A percentile compares a stretch with the other conserved stretches of the same genome.
Conservation (phyloP, 371 early-diverging fungal species). For the Mortierella sp. region DNA sequence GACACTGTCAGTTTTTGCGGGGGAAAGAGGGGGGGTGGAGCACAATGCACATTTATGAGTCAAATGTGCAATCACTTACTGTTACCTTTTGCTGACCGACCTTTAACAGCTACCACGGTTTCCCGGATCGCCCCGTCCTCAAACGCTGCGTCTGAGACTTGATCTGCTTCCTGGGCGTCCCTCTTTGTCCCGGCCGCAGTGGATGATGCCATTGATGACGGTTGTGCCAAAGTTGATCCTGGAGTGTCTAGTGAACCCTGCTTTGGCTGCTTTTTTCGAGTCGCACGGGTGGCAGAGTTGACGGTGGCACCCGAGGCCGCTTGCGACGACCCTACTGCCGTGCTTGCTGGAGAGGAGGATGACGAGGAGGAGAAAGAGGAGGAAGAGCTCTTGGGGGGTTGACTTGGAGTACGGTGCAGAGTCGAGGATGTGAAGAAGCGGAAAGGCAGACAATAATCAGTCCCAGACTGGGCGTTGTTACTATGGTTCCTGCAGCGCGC, state of each 20-base stretch:
- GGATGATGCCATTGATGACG: background rate
- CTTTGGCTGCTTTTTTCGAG: slow-evolving; percentile 25
- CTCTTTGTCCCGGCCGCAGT: background rate
- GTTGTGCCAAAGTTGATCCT: background rate
- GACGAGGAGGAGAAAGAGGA: slow-evolving; percentile 15
- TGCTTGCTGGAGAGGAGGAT: background rate
- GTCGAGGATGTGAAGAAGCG: slow-evolving; percentile 49
- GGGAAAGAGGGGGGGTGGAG: background rate
- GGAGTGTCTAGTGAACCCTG: slow-evolving; percentile 7
- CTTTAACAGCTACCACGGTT: background rate
- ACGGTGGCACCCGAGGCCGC: slow-evolving; percentile 13
- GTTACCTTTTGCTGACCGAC: slow-evolving; percentile 21
- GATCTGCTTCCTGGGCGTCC: slow-evolving; percentile 4
- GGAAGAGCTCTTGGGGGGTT: slow-evolving; percentile 34
- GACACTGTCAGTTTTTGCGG: background rate
- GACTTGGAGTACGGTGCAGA: slow-evolving; percentile 14
- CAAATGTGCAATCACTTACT: background rate
- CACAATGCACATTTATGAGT: background rate
- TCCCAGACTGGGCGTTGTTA: slow-evolving; percentile 28
- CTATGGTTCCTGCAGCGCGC: slow-evolving; percentile 17
- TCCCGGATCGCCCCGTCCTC: slow-evolving; percentile 20
- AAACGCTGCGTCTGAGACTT: background rate
- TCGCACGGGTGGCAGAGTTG: slow-evolving; percentile 13
- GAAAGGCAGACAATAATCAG: slow-evolving; percentile 22
- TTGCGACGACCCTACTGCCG: slow-evolving; percentile 3